These are phyloP conservation scores for Hypoxylon fuscum DNA, from an alignment of 495 filamentous ascomycete genomes.

Conservation along the genomic window DNA sequence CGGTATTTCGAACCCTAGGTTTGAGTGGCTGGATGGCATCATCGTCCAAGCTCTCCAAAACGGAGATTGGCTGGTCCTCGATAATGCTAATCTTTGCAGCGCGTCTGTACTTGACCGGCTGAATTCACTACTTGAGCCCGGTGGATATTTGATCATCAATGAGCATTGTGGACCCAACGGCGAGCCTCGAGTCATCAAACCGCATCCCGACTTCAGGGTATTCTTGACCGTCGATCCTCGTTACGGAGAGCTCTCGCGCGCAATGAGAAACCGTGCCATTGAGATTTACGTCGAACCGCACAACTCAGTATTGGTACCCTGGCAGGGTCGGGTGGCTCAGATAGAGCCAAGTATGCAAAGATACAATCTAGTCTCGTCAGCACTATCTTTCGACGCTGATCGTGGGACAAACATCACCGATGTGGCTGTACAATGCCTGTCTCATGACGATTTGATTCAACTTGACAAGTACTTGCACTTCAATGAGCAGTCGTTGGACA, in stretches of 20 bases:
- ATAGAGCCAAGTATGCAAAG: conserved; percentile 55
- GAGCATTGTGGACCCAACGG: conserved; percentile 88
- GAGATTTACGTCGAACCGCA: conserved; percentile 78
- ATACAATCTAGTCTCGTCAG: conserved; percentile 40
- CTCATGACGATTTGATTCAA: conserved; percentile 46
- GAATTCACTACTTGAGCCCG: conserved; percentile 92
- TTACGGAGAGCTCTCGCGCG: conserved; percentile 92
- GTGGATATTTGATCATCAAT: conserved; percentile 87
- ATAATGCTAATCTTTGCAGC: conserved; percentile 96
- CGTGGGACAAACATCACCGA: conserved; percentile 26
- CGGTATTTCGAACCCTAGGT: conserved; percentile 73
- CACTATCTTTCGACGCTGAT: conserved; percentile 18
- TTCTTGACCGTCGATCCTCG: conserved; percentile 95
- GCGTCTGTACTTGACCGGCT: conserved; percentile 93
- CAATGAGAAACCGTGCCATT: conserved; percentile 94
- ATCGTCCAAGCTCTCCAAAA: conserved; percentile 85
- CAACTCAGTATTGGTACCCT: conserved; percentile 18
- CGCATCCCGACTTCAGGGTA: conserved; percentile 88
- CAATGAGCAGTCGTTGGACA: neutral
- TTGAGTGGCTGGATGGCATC: conserved; percentile 95
- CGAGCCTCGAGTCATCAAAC: conserved; percentile 77
- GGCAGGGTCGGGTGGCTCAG: conserved; percentile 45
- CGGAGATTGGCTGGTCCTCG: conserved; percentile 92
- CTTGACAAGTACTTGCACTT: conserved; percentile 42
- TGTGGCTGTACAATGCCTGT: conserved; percentile 48